Evolutionary conservation across 2,329 filamentous ascomycete genomes (phyloP).

Genomic region (Xylariaceae sp.): DNA sequence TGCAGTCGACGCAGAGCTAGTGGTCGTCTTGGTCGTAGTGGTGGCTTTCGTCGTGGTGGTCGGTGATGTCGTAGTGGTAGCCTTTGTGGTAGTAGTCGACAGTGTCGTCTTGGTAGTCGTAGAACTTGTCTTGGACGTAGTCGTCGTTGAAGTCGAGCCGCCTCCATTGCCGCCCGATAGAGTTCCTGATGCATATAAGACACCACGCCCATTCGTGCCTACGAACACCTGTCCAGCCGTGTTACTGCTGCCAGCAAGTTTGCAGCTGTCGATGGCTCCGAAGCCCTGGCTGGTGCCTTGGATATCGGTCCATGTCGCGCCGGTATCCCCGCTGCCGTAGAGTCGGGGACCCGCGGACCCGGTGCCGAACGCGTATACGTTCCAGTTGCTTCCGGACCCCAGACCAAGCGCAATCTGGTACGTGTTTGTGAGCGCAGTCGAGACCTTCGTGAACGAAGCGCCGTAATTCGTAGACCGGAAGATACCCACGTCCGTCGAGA

Average conservation of each 20-base stretch:
- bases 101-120: background rate
- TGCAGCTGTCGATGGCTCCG: slow-evolving; percentile 49
- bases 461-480: slow-evolving; percentile 62
- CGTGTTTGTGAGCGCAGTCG: slow-evolving; percentile 46
- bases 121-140: background rate
- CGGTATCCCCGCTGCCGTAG: slow-evolving; percentile 53
- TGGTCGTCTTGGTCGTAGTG: background rate
- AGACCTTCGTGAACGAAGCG: slow-evolving; percentile 51
- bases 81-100: background rate
- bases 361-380: slow-evolving; percentile 55
- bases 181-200: slow-evolving; percentile 46
- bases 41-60: slow-evolving; percentile 10
- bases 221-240: slow-evolving; percentile 55
- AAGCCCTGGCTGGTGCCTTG: slow-evolving; percentile 54
- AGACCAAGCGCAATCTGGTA: slow-evolving; percentile 53
- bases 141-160: slow-evolving; percentile 3
- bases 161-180: slow-evolving; percentile 18
- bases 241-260: slow-evolving; percentile 54
- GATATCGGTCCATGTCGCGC: slow-evolving; percentile 54
- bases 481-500: slow-evolving; percentile 61
- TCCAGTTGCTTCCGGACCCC: slow-evolving; percentile 50
- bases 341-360: slow-evolving; percentile 51
- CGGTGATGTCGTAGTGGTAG: background rate
- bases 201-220: slow-evolving; percentile 57
- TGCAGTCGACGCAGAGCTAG: slow-evolving; percentile 8